phyloP scores from a whole-genome alignment of 2,329 filamentous ascomycete genomes.

The Colletotrichum paranaense region DNA sequence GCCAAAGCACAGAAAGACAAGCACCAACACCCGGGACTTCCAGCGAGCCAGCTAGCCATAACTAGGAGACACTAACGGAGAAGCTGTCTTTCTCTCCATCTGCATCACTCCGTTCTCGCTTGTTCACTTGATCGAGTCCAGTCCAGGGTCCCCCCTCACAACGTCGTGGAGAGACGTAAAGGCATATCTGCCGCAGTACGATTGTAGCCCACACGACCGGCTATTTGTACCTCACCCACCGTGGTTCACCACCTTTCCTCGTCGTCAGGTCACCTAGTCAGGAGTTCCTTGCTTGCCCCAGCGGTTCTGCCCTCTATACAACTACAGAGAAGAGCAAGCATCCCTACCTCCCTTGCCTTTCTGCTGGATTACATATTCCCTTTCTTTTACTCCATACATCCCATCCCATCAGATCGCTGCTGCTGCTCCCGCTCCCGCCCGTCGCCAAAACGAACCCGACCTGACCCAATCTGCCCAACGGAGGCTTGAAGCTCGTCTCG shows the following conservation, averaged over 20 bases:
- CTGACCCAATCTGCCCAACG: constrained; percentile 22
- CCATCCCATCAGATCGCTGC: constrained; percentile 34
- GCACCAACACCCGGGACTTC: not conserved
- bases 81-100: constrained; percentile 2
- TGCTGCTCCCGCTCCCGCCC: constrained; percentile 36
- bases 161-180: constrained; percentile 9
- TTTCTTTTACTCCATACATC: constrained; percentile 25
- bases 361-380: not conserved
- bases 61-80: not conserved
- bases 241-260: not conserved
- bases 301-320: not conserved
- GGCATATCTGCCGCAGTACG: not conserved
- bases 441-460: constrained; percentile 34
- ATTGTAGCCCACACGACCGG: not conserved
- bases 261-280: not conserved
- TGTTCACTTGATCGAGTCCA: constrained; percentile 6
- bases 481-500: constrained; percentile 4
- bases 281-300: not conserved
- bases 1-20: not conserved
- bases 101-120: constrained; percentile 8
- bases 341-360: not conserved
- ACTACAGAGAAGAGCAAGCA: not conserved
- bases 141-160: constrained; percentile 27
- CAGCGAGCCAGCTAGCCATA: not conserved
- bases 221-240: not conserved